Base-by-base conservation (phyloP, 2,329 filamentous ascomycete genomes). In the Curvularia hawaiiensis region DNA sequence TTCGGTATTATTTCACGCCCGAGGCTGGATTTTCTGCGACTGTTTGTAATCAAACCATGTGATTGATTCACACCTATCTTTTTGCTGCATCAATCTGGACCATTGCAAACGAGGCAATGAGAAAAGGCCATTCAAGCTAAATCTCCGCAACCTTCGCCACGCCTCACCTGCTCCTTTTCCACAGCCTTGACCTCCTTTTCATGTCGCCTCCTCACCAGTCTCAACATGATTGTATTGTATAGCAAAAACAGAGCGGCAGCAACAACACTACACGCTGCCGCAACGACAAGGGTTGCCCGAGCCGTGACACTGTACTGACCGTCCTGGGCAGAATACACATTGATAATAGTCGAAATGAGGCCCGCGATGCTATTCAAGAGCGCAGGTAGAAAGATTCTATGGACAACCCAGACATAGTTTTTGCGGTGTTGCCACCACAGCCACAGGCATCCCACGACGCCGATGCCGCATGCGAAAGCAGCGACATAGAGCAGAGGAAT, bases 371-470 rank as follows among this genome's bases (percentile, higher is more conserved):
- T 80, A 65, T 84, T 83, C 50, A 83, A 57, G 52, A 67, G 46
- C 16, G 67, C 69, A 38, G 67, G 78, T 59, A 83, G 57, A 61
- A 85, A 83, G 12, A 85, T 72, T 54, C 78, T 76, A 65, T 84
- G 83, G 9, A 83, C 74, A 22, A 85, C 73, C 83, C 82, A 86
- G 18, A 84, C 76, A 55, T 84, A 84, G 61, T 85, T 85, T 16
- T 68, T 64, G 39, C 78, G 69, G 71, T 80, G 81, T 20, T 73
- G 70, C 50, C 76, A 71, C 59, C 77, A 82, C n/a, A 85, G 70
- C 65, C 72, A 76, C 3, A 76, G 50, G 65, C 81, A 79, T 3
- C 80, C 79, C 1, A 74, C 45, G 1, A 69, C 64, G 3, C 80
- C 80, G 4, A 79, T 55, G 8, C 71, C 73, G 55, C 82, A 80